These are phyloP conservation scores for Hibiscus mutabilis DNA, from an alignment of 345 rosid genomes.

Conservation along the genomic window DNA sequence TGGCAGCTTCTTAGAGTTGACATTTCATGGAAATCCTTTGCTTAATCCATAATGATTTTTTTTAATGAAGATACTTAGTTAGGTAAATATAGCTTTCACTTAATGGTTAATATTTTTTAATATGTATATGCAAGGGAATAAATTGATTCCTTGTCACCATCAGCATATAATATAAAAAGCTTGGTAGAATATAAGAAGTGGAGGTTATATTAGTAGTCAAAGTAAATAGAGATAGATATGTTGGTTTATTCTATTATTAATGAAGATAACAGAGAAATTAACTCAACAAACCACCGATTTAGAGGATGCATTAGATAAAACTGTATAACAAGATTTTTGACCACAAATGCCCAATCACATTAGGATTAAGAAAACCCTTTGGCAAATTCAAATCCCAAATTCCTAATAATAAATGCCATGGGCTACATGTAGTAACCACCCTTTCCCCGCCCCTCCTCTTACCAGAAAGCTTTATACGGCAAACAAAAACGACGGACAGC, in stretches of 20 bases:
- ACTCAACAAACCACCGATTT: constrained; percentile 29
- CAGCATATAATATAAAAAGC: background rate
- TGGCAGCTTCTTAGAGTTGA: constrained; percentile 24
- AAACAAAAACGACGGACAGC: background rate
- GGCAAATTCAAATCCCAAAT: constrained; percentile 1
- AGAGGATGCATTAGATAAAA: constrained; percentile 28
- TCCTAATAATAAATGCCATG: constrained; percentile 6
- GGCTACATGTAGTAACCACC: constrained; percentile 11
- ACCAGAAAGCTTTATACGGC: constrained; percentile 7
- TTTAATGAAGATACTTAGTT: constrained; percentile 3
- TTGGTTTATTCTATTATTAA: no score
- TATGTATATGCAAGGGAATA: no score
- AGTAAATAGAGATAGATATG: background rate
- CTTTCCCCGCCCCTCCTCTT: background rate
- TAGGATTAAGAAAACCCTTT: constrained; percentile 15
- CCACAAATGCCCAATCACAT: background rate
- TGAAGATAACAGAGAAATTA: constrained; percentile 2
- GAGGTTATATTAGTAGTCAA: background rate
- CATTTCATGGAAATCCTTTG: background rate
- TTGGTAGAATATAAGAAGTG: background rate
- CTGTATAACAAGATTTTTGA: constrained; percentile 7
- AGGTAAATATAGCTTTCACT: background rate
- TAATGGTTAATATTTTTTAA: background rate
- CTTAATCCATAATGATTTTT: background rate
- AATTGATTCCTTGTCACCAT: background rate